phyloP scores from a whole-genome alignment of 768 basidiomycete genomes.

The Podaxis sp. region DNA sequence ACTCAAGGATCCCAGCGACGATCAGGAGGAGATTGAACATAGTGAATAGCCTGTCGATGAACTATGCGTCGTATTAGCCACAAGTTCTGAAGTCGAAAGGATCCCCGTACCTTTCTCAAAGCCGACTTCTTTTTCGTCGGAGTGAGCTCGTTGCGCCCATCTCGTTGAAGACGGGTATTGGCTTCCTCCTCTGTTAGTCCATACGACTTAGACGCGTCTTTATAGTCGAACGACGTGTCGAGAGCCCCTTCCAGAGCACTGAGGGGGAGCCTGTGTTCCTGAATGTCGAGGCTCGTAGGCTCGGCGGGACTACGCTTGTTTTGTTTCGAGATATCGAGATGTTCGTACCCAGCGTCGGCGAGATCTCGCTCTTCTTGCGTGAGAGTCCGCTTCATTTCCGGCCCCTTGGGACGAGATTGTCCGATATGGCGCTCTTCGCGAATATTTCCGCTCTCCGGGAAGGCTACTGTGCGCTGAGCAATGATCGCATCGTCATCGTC shows the following conservation, averaged over 20 bases:
- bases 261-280: slow-evolving; percentile 49
- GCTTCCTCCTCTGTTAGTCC: slow-evolving; percentile 54
- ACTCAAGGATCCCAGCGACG: slow-evolving; percentile 61
- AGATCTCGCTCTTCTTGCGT: slow-evolving; percentile 67
- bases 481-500: slow-evolving; percentile 26
- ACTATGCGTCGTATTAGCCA: slow-evolving; percentile 32
- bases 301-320: background rate
- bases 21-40: slow-evolving; percentile 69
- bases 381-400: slow-evolving; percentile 57
- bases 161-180: slow-evolving; percentile 43
- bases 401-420: slow-evolving; percentile 42
- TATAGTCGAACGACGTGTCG: slow-evolving; percentile 45
- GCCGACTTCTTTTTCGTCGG: slow-evolving; percentile 67
- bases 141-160: slow-evolving; percentile 61
- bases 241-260: slow-evolving; percentile 34
- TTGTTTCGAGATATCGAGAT: slow-evolving; percentile 41
- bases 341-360: slow-evolving; percentile 65
- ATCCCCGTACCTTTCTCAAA: slow-evolving; percentile 46
- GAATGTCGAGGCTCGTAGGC: slow-evolving; percentile 47
- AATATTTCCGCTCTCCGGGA: slow-evolving; percentile 35
- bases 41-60: slow-evolving; percentile 56
- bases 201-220: slow-evolving; percentile 44
- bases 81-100: background rate
- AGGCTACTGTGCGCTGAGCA: slow-evolving; percentile 43
- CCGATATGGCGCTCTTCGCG: slow-evolving; percentile 34